Conservation (phyloP, 2,329 filamentous ascomycete species). For the Phaeosphaeria sp. region DNA sequence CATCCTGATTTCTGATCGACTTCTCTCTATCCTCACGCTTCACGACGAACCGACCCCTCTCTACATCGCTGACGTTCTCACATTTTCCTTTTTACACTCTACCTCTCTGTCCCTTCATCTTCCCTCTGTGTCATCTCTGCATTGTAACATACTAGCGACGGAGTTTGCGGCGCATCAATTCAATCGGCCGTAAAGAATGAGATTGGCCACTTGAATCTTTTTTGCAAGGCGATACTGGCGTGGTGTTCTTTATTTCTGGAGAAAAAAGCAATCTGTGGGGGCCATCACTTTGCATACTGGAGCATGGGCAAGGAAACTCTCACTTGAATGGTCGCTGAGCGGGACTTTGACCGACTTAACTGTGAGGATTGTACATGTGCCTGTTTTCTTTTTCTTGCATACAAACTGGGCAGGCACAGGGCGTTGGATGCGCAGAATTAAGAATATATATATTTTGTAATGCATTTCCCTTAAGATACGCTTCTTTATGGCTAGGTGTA, state of each 20-base stretch:
- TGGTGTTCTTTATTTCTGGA: neutral
- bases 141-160: slow-evolving; percentile 44
- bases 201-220: neutral
- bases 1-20: slow-evolving; percentile 27
- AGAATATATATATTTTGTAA: slow-evolving; percentile 26
- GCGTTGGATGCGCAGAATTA: slow-evolving; percentile 5
- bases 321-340: neutral
- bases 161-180: slow-evolving; percentile 31
- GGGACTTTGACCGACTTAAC: slow-evolving; percentile 1
- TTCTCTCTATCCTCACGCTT: slow-evolving; percentile 10
- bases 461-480: slow-evolving; percentile 9
- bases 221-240: no score
- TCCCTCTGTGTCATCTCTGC: slow-evolving; percentile 14
- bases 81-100: slow-evolving; percentile 10
- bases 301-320: neutral
- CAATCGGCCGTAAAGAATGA: neutral
- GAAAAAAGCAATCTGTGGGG: slow-evolving; percentile 27
- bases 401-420: slow-evolving; percentile 9
- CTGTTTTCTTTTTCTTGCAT: slow-evolving; percentile 10
- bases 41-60: slow-evolving; percentile 24
- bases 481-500: neutral
- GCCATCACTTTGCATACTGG: slow-evolving; percentile 26
- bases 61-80: slow-evolving; percentile 14
- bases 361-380: neutral
- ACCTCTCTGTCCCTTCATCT: neutral